Conservation (phyloP, 2,329 filamentous ascomycete genomes). For the Aspergillus transmontanensis region DNA sequence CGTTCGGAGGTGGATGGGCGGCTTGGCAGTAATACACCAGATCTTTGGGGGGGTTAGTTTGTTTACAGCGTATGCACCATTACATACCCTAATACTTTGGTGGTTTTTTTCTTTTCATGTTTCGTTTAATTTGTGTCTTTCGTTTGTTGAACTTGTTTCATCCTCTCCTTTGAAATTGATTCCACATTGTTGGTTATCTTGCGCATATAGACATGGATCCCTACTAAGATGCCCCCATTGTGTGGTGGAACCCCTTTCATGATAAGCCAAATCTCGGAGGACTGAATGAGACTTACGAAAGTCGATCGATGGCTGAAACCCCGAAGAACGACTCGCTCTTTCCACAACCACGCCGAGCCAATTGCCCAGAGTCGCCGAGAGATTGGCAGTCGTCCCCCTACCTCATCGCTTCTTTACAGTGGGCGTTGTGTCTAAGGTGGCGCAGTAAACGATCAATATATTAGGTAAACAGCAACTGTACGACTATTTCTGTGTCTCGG, state of each 20-base stretch:
- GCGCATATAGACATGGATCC: neutral
- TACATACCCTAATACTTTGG: neutral
- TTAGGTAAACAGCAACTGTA: slow-evolving; percentile 6
- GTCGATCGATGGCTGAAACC: neutral
- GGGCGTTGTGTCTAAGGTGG: neutral
- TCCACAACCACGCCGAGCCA: slow-evolving; percentile 16
- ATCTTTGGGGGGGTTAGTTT: neutral
- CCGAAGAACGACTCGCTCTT: slow-evolving; percentile 3
- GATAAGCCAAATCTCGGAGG: neutral
- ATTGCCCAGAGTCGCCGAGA: slow-evolving; percentile 19
- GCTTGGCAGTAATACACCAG: slow-evolving; percentile 22
- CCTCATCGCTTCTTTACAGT: neutral
- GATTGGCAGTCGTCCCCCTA: slow-evolving; percentile 14
- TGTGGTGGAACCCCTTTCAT: neutral
- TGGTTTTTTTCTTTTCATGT: neutral
- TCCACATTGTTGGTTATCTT: neutral
- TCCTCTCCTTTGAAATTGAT: neutral
- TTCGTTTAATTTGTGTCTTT: neutral
- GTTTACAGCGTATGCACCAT: neutral
- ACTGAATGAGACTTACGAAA: neutral
- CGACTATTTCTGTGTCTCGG: neutral
- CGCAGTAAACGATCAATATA: slow-evolving; percentile 1
- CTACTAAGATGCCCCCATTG: neutral
- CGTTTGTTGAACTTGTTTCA: neutral
- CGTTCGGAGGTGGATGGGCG: slow-evolving; percentile 22